These are phyloP conservation scores for Suillus discolor DNA, from an alignment of 768 basidiomycete species.

Conservation along the genomic window DNA sequence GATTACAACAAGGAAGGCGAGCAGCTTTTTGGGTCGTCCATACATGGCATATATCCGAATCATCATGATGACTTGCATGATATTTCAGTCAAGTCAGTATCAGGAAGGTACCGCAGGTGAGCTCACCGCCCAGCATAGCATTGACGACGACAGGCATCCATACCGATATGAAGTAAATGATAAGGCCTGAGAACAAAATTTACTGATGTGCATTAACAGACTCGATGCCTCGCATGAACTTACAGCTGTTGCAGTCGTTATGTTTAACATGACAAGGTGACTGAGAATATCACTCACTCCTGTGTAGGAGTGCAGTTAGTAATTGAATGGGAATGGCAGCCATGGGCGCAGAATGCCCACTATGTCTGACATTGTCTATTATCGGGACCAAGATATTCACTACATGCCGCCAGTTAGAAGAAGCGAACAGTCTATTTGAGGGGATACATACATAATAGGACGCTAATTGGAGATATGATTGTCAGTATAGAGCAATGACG, in stretches of 20 bases:
- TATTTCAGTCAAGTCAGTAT: background rate
- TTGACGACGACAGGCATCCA: background rate
- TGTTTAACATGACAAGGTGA: background rate
- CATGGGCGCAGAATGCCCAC: background rate
- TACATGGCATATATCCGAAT: background rate
- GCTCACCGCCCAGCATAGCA: background rate
- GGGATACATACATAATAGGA: background rate
- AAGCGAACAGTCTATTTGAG: background rate
- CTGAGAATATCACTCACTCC: background rate
- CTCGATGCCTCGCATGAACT: background rate
- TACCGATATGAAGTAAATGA: accelerated
- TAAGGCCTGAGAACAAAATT: background rate
- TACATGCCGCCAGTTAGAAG: background rate
- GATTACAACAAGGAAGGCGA: background rate
- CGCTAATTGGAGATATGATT: background rate
- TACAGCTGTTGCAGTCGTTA: background rate
- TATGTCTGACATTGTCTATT: background rate
- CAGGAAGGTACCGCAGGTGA: background rate
- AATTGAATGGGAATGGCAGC: background rate
- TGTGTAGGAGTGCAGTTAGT: background rate
- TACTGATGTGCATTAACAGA: background rate
- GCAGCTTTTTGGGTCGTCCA: background rate
- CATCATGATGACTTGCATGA: background rate
- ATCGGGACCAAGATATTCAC: too few species aligned
- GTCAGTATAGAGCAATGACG: background rate